phyloP scores from a whole-genome alignment of 441 rosid genomes.

The Corymbia citriodora region DNA sequence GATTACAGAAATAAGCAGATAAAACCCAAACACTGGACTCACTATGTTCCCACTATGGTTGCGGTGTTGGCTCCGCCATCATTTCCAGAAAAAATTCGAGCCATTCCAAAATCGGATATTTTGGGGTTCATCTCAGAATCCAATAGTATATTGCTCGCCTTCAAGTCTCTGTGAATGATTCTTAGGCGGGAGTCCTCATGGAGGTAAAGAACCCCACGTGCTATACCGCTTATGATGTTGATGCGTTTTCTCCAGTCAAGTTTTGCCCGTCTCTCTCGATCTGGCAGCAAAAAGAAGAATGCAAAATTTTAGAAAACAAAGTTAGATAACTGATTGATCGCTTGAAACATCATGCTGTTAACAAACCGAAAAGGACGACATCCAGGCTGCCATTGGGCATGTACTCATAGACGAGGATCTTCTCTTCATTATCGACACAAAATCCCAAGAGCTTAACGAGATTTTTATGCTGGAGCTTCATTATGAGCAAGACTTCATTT shows the following conservation, averaged over 20 bases:
- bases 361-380: background rate
- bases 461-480: slow-evolving; percentile 4
- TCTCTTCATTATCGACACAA: background rate
- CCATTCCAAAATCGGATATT: slow-evolving; percentile 31
- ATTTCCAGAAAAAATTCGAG: slow-evolving; percentile 17
- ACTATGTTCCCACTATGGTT: slow-evolving; percentile 26
- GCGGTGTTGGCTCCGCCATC: slow-evolving; percentile 15
- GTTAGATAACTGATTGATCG: background rate
- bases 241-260: slow-evolving; percentile 25
- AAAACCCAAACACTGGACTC: background rate
- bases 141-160: slow-evolving; percentile 23
- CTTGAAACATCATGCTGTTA: background rate
- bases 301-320: background rate
- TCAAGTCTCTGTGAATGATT: slow-evolving; percentile 23
- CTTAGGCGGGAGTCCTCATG: slow-evolving; percentile 31
- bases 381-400: slow-evolving; percentile 3
- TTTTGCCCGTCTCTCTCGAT: slow-evolving; percentile 3
- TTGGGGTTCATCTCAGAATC: slow-evolving; percentile 25
- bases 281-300: background rate
- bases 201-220: slow-evolving; percentile 27
- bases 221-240: slow-evolving; percentile 21
- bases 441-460: slow-evolving; percentile 1
- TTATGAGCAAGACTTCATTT: background rate
- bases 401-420: background rate
- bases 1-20: background rate